These are phyloP conservation scores for Grigorovia humatica DNA, from an alignment of 805 yeast genomes.

Conservation along the genomic window DNA sequence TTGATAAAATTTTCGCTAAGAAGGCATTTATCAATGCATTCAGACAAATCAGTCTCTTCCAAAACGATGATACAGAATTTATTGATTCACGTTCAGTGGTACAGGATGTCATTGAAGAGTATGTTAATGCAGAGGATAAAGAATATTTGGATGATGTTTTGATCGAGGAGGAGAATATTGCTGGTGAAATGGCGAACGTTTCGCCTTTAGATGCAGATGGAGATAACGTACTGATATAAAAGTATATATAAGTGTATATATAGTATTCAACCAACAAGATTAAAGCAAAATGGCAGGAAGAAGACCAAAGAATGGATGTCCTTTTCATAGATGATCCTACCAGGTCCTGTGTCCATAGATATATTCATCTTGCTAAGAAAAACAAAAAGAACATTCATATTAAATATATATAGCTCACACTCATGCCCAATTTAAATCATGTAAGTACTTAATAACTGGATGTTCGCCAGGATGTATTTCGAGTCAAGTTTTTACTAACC, in stretches of 20 bases:
- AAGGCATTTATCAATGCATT: constrained; percentile 80
- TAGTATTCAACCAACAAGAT: too few species aligned
- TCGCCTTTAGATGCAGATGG: constrained; percentile 21
- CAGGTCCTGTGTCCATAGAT: too few species aligned
- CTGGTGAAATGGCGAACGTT: constrained; percentile 9
- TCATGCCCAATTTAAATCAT: not conserved
- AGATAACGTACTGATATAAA: constrained; percentile 13
- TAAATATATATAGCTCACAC: not conserved
- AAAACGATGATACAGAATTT: constrained; percentile 50
- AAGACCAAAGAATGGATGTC: too few species aligned
- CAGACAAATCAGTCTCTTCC: constrained; percentile 34
- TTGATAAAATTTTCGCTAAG: constrained; percentile 67
- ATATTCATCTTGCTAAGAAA: too few species aligned
- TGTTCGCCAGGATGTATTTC: not conserved
- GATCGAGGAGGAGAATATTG: constrained; percentile 30
- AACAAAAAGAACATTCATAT: not conserved
- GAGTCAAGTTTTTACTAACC: not conserved
- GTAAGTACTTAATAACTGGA: not conserved
- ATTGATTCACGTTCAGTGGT: constrained; percentile 69
- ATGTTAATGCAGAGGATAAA: constrained; percentile 58
- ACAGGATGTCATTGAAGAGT: constrained; percentile 65
- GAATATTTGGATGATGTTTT: constrained; percentile 31
- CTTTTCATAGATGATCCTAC: too few species aligned
- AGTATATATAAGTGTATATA: not conserved
- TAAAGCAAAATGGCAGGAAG: too few species aligned